Base-by-base conservation (phyloP, 2,329 filamentous ascomycete species). In the Rhytidhysteron rufulum region DNA sequence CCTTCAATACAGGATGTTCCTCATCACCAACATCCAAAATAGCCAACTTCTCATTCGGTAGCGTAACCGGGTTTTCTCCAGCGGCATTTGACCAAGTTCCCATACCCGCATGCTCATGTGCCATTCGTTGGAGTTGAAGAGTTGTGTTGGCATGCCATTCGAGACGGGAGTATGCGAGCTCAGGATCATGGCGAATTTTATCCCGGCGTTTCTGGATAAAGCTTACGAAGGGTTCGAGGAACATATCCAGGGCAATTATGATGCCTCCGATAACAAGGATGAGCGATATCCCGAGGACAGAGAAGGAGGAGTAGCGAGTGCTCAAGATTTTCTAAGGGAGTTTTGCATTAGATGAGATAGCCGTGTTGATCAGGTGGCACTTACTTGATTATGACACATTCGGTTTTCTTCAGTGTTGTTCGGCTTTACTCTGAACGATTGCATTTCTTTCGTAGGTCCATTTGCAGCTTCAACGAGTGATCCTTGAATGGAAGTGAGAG, bases 311-410 rank as follows among this genome's bases (percentile, higher is more conserved):
- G 22, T 41, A 37, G 5, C 29, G 15, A 5, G 37, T 22, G 25
- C 43, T 48, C 17, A 27, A 16, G 15, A 48, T 43, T 37, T 41
- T 46, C 40, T 48, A 25, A 3, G n/a, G n/a, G n/a, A n/a, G n/a
- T 27, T 27, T 27, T 27, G 24, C 24, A 13, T 27, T 13, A 27
- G 24, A 10, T 27, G 13, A 13, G 24, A 27, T 7, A 27, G 13
- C 7, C 13, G 13, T 27, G 24, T n/a, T 13, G 5, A 29, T 27
- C 25, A 18, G 18, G 13, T 31, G 25, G n/a, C 3, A 22, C 15
- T 16, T 16, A 40, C 5, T 15, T 29, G 3, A 4, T 19, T 5
- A 8, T 16, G 15, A 19, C 33, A 18, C 7, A 35, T n/a, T 13
- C 8, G 13, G 7, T 8, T 8, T 8, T 7, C 24, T 27, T 13